Base-by-base conservation (phyloP, 2,329 filamentous ascomycete genomes). In the Aspergillus viridinutans region DNA sequence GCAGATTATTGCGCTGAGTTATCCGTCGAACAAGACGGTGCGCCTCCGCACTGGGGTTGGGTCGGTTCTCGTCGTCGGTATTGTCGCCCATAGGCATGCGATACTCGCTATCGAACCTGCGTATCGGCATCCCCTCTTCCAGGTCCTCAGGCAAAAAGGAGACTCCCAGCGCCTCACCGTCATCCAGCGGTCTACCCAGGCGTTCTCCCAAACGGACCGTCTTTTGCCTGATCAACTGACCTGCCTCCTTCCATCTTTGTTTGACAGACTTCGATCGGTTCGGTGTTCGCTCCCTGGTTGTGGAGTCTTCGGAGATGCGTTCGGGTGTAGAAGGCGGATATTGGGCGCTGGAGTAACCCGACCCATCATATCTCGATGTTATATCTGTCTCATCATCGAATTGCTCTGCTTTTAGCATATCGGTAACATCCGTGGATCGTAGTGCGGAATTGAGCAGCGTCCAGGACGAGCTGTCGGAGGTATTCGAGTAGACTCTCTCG, bases 21-120 rank as follows among this genome's bases (percentile, higher is more conserved):
- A 74, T 67, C 23, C 63, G 68, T 53, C 72, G 72, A n/a, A 74
- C 72, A 1, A 74, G 64, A 20, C 72, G 69, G 66, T 74, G 72
- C 1, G 72, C 72, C 55, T 74, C 72, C 1, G 72, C 67, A 49
- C 68, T 72, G 8, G 69, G 64, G 1, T 66, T 57, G 3, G 63
- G 61, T 53, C 67, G 58, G 0, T 61, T 45, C 17, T 64, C 57
- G 8, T 68, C 66, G 2, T 52, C 55, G 10, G 63, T 62, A 20
- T 63, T 42, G 10, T 66, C 56, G 2, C 57, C 61, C 43, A 64
- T 56, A 4, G 64, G 55, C 4, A 58, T 60, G 4, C 60, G 64
- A 9, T 66, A 64, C 25, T 66, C 64, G 6, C 61, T 58, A 28
- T 64, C 61, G 1, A 64, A 35, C 10, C 69, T 58, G 14, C 64